phyloP scores from a whole-genome alignment of 306 rosid genomes.

The Abrus pulchellus region DNA sequence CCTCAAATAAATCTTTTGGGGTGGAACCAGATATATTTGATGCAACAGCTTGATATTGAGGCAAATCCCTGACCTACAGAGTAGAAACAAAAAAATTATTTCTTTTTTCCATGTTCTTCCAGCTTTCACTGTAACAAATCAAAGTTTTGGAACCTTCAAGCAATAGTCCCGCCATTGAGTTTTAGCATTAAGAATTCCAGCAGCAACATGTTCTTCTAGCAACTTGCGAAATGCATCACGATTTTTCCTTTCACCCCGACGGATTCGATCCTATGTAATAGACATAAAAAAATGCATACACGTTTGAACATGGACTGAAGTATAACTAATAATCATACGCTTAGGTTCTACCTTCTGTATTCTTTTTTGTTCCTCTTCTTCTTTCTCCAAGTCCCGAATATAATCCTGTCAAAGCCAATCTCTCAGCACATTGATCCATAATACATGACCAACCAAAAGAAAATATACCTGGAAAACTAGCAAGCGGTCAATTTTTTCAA shows the following conservation, averaged over 20 bases:
- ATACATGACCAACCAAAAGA: conserved; percentile 43
- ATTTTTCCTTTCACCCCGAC: conserved; percentile 92
- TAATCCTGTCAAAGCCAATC: conserved; percentile 74
- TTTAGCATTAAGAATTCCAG: conserved; percentile 84
- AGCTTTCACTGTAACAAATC: conserved; percentile 22
- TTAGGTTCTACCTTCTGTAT: conserved; percentile 72
- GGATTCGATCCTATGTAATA: conserved; percentile 69
- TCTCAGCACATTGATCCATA: conserved; percentile 46
- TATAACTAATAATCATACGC: conserved; percentile 32
- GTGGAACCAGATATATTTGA: conserved; percentile 91
- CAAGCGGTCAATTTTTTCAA: conserved; percentile 94
- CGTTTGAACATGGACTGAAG: conserved; percentile 44
- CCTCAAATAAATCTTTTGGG: conserved; percentile 93
- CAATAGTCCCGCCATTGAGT: conserved; percentile 94
- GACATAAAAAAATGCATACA: conserved; percentile 12
- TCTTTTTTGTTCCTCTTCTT: conserved; percentile 91
- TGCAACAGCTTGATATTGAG: conserved; percentile 96
- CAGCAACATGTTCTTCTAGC: conserved; percentile 79
- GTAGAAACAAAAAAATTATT: conserved; percentile 31
- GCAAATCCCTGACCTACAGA: conserved; percentile 81
- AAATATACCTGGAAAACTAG: conserved; percentile 84
- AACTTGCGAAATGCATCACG: conserved; percentile 94
- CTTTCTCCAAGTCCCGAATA: conserved; percentile 96
- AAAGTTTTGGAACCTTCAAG: conserved; percentile 66
- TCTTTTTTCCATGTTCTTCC: conserved; percentile 25